These are phyloP conservation scores for Acidiella bohemica DNA, from an alignment of 495 filamentous ascomycete species.

Conservation along the genomic window DNA sequence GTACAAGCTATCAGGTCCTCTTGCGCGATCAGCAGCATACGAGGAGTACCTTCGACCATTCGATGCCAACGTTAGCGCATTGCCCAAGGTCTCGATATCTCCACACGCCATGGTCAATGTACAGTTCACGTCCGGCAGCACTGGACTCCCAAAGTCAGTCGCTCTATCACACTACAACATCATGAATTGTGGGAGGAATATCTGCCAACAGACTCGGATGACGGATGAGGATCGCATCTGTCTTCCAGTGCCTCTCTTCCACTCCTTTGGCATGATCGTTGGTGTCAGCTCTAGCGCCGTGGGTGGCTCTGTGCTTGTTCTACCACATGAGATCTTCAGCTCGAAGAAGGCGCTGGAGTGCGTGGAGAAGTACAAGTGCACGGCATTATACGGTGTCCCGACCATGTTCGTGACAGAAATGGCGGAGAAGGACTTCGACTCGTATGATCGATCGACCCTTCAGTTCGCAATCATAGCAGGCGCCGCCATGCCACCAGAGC, in stretches of 20 bases:
- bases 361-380: conserved; percentile 17
- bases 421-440: conserved; percentile 13
- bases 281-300: conserved; percentile 17
- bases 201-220: conserved; percentile 16
- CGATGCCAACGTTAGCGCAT: not conserved
- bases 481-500: conserved; percentile 17
- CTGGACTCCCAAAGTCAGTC: conserved; percentile 17
- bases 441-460: conserved; percentile 11
- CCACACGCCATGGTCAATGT: conserved; percentile 19
- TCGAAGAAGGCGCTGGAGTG: conserved; percentile 9
- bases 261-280: conserved; percentile 18
- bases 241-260: conserved; percentile 17
- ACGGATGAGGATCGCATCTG: conserved; percentile 14
- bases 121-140: conserved; percentile 14
- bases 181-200: conserved; percentile 17
- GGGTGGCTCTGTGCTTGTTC: conserved; percentile 10
- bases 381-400: conserved; percentile 16
- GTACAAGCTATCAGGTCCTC: conserved; percentile 1
- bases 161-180: conserved; percentile 19
- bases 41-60: conserved; percentile 10
- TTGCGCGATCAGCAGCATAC: conserved; percentile 8
- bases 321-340: conserved; percentile 13
- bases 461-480: conserved; percentile 18
- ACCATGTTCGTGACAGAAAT: conserved; percentile 20
- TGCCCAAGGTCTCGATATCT: conserved; percentile 9